Evolutionary conservation across 129 eudicot genomes (phyloP).

Genomic region (Helianthus annuus): DNA sequence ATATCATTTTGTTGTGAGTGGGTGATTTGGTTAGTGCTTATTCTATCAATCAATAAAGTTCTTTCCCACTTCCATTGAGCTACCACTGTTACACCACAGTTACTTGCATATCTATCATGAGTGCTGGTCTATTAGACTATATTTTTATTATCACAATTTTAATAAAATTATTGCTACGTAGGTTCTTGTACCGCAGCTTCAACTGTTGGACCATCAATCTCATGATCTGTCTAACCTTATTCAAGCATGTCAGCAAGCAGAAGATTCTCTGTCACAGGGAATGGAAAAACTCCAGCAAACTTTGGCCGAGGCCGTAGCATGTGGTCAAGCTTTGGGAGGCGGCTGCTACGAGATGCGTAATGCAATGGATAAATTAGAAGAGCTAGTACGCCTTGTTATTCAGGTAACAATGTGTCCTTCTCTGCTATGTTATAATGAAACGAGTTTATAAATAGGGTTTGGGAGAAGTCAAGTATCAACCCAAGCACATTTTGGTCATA

Average conservation of each 20-base stretch:
- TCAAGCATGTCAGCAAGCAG: conserved; percentile 94
- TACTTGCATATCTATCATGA: conserved; percentile 28
- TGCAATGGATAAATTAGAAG: conserved; percentile 69
- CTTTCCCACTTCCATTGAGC: conserved; percentile 33
- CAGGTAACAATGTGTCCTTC: conserved; percentile 57
- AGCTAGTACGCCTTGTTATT: conserved; percentile 62
- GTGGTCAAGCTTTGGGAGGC: conserved; percentile 45
- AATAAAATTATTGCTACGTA: conserved; percentile 24
- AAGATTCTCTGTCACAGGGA: conserved; percentile 95
- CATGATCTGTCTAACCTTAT: conserved; percentile 57
- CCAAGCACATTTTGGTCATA: neutral
- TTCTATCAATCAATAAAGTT: conserved; percentile 41
- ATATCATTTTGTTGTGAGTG: conserved; percentile 31
- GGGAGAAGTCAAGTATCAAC: neutral
- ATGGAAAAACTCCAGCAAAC: conserved; percentile 76
- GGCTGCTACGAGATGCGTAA: conserved; percentile 56
- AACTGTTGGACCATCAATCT: conserved; percentile 64
- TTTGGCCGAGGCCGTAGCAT: conserved; percentile 58
- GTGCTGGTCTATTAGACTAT: conserved; percentile 36
- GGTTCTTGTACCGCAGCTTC: conserved; percentile 76
- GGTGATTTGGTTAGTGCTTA: conserved; percentile 29
- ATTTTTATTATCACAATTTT: neutral
- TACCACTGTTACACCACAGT: conserved; percentile 38
- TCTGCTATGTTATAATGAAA: neutral
- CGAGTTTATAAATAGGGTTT: neutral